Conservation (phyloP, 805 yeast species). For the Saccharomyces paradoxus region DNA sequence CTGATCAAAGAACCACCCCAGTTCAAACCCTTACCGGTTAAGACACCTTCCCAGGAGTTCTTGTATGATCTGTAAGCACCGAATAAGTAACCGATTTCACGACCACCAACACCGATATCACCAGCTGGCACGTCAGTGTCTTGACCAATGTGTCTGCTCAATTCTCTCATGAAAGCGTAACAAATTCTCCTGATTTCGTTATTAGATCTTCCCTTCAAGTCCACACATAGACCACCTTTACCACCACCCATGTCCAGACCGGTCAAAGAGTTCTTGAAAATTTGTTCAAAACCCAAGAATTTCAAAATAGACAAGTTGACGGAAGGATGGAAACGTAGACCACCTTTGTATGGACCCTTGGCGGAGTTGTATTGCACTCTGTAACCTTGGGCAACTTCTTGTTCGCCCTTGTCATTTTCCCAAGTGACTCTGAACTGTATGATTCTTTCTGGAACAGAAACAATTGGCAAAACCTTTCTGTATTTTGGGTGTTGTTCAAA, state of each 20-base stretch:
- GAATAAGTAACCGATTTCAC: constrained; percentile 80
- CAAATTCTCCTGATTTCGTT: constrained; percentile 92
- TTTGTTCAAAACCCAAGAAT: constrained; percentile 94
- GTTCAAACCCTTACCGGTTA: constrained; percentile 91
- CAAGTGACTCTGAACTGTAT: constrained; percentile 92
- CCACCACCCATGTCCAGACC: constrained; percentile 97
- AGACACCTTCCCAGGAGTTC: constrained; percentile 89
- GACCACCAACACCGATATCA: constrained; percentile 95
- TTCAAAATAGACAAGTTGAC: constrained; percentile 89
- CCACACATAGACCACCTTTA: constrained; percentile 95
- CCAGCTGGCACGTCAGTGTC: constrained; percentile 98
- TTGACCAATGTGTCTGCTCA: constrained; percentile 90
- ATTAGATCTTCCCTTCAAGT: constrained; percentile 89
- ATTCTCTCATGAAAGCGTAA: constrained; percentile 86
- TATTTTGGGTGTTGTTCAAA: constrained; percentile 82
- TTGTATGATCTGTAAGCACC: constrained; percentile 90
- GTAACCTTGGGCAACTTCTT: constrained; percentile 92
- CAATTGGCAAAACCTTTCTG: constrained; percentile 76
- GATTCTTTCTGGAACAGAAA: constrained; percentile 88
- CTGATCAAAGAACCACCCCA: constrained; percentile 98
- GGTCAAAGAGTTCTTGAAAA: constrained; percentile 93
- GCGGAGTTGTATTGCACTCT: constrained; percentile 97
- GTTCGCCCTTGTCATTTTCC: constrained; percentile 87
- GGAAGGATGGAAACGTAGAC: constrained; percentile 91
- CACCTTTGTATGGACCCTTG: constrained; percentile 96